Conservation (phyloP, 2,329 filamentous ascomycete genomes). For the Monosporascus sp. region DNA sequence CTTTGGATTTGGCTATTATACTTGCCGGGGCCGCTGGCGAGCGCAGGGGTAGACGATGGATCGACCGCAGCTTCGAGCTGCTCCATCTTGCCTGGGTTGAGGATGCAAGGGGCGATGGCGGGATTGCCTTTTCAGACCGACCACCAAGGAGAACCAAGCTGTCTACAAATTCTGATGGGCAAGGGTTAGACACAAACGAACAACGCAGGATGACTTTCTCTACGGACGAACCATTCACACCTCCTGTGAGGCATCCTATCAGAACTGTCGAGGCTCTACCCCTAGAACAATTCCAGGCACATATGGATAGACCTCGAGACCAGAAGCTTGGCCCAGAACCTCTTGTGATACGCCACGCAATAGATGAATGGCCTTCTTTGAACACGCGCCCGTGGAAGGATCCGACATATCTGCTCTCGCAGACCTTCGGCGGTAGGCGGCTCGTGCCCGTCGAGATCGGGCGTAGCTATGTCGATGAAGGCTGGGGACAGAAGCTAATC, state of each 20-base stretch:
- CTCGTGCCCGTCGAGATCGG: conserved; percentile 85
- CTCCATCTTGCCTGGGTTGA: conserved; percentile 23
- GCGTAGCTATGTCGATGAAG: conserved; percentile 77
- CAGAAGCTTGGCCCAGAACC: conserved; percentile 45
- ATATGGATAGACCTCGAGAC: conserved; percentile 44
- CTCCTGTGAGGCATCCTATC: conserved; percentile 37
- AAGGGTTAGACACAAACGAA: not conserved
- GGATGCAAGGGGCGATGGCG: not conserved
- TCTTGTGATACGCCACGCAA: conserved; percentile 62
- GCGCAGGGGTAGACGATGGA: conserved; percentile 43
- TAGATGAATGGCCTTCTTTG: conserved; percentile 74
- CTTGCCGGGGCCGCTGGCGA: conserved; percentile 60
- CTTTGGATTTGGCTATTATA: conserved; percentile 72
- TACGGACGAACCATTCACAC: conserved; percentile 33
- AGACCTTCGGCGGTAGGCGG: conserved; percentile 70
- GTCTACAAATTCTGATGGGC: not conserved
- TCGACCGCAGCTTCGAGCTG: conserved; percentile 45
- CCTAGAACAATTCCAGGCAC: conserved; percentile 55
- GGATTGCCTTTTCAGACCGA: not conserved
- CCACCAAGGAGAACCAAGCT: conserved; percentile 15
- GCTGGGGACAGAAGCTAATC: conserved; percentile 79
- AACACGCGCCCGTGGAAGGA: conserved; percentile 62
- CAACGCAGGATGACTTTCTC: conserved; percentile 23
- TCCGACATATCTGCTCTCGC: conserved; percentile 67
- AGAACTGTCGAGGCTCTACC: conserved; percentile 39